Evolutionary conservation across 2,329 filamentous ascomycete species (phyloP).

Genomic region (Ophiostoma himal-ulmi): DNA sequence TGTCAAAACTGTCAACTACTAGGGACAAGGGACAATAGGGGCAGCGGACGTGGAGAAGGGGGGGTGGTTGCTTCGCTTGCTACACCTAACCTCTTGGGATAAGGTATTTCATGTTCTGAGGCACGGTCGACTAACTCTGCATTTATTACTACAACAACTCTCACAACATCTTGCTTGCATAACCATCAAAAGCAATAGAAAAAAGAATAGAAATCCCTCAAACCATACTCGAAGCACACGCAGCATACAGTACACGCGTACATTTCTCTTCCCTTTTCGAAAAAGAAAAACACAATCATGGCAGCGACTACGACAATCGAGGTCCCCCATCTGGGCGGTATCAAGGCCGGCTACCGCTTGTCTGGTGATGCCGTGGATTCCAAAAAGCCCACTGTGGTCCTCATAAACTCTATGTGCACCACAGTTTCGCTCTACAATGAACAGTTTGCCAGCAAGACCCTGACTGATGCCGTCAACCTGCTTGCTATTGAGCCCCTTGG

Average conservation of each 20-base stretch:
- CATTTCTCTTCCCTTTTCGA: neutral
- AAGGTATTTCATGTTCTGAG: neutral
- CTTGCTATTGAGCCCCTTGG: constrained; percentile 50
- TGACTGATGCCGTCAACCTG: constrained; percentile 43
- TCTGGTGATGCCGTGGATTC: constrained; percentile 37
- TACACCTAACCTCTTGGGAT: neutral
- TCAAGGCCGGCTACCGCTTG: constrained; percentile 41
- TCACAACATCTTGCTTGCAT: neutral
- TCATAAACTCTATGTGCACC: constrained; percentile 49
- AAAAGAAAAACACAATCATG: neutral
- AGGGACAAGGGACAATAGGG: neutral
- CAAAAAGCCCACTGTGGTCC: constrained; percentile 46
- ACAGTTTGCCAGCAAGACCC: constrained; percentile 39
- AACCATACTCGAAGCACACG: neutral
- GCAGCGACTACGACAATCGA: constrained; percentile 33
- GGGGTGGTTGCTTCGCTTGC: neutral
- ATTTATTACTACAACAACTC: constrained; percentile 5
- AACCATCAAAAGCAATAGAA: neutral
- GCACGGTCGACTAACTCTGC: neutral
- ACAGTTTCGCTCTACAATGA: constrained; percentile 42
- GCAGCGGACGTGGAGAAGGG: neutral
- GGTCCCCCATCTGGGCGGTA: constrained; percentile 45
- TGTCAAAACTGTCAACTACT: too few relatives aligned
- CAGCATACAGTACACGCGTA: neutral
- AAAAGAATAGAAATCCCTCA: neutral